Evolutionary conservation across 495 filamentous ascomycete species (phyloP), one percentile per base, ranked within the genome.

Genomic region (Lophiotrema nucula): DNA sequence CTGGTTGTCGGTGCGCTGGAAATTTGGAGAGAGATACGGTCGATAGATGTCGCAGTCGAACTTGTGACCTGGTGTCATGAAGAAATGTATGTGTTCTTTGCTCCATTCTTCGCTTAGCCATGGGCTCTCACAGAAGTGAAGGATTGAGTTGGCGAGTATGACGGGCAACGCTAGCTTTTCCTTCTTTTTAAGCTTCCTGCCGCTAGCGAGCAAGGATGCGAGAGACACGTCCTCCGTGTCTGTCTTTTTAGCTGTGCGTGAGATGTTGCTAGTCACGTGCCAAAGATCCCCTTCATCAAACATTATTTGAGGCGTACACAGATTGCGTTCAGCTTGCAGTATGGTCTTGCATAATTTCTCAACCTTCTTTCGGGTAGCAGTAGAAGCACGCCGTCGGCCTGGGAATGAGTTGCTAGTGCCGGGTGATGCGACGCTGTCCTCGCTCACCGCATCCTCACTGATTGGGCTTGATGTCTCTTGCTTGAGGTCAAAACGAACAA

Each of bases 51-150:
- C 31, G 31, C 8, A 15, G 8, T 10, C 6, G 18, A 1, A 18
- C 16, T 16, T 3, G 13, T 4, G 15, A 22, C 21, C 22, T 13
- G 18, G 19, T 37, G 53, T 8, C 8, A n/a, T 49, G 26, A 56
- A 56, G 44, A 56, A 56, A 16, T 43, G 19, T 39, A 56, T 50
- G 37, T 56, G 53, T 12, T 56, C 43, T 24, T 56, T 56, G 53
- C 19, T 37, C 53, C 53, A 56, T 15, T 35, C 45, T 8, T 50
- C 19, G 0, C 43, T 10, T 2, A 56, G 10, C 53, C 53, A 56
- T 15, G 53, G 53, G 13, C 43, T 19, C 16, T 56, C 53, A 22
- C n/a, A 33, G 18, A 24, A 50, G 15, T 56, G 44, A 12, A 56
- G 28, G 19, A 35, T 10, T 1, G 53, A 24, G 37, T 56, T 22